phyloP scores from a whole-genome alignment of 2,329 filamentous ascomycete genomes.

The Pseudogymnoascus sp. region DNA sequence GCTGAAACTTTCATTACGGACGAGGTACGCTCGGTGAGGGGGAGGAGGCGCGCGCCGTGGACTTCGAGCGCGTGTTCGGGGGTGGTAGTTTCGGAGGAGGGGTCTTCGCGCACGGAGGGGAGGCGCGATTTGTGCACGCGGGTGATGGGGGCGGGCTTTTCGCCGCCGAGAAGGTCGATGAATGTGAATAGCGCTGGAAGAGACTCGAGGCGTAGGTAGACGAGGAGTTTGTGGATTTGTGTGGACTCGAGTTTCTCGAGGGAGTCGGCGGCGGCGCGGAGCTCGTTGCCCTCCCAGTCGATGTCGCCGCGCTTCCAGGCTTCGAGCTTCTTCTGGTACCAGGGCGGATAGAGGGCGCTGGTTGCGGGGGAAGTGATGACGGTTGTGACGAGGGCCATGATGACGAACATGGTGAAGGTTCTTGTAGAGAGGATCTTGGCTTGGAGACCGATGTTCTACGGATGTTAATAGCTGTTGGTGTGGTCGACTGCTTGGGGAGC shows the following conservation, averaged over 20 bases:
- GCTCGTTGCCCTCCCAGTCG: constrained; percentile 68
- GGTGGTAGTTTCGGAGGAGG: constrained; percentile 17
- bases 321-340: constrained; percentile 67
- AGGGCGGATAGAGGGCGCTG: constrained; percentile 65
- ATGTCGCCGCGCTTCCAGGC: constrained; percentile 79
- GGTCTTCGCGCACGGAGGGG: constrained; percentile 23
- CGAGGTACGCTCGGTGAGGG: constrained; percentile 86
- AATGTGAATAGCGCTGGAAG: constrained; percentile 77
- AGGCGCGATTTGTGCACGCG: constrained; percentile 33
- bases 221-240: constrained; percentile 60
- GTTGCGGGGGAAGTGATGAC: constrained; percentile 77
- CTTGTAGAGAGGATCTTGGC: constrained; percentile 72
- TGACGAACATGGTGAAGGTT: constrained; percentile 90
- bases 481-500: constrained; percentile 24
- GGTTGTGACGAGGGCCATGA: constrained; percentile 86
- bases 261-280: constrained; percentile 30
- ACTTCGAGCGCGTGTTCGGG: constrained; percentile 21
- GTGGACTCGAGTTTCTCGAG: constrained; percentile 44
- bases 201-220: constrained; percentile 79
- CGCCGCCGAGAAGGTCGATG: constrained; percentile 67
- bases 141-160: constrained; percentile 29
- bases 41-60: constrained; percentile 78
- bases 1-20: constrained; percentile 93
- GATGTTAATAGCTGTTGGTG: constrained; percentile 14
- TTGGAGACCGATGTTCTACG: constrained; percentile 70